Conservation (phyloP, 352 stramenopile genomes). For the Pythium volutum region DNA sequence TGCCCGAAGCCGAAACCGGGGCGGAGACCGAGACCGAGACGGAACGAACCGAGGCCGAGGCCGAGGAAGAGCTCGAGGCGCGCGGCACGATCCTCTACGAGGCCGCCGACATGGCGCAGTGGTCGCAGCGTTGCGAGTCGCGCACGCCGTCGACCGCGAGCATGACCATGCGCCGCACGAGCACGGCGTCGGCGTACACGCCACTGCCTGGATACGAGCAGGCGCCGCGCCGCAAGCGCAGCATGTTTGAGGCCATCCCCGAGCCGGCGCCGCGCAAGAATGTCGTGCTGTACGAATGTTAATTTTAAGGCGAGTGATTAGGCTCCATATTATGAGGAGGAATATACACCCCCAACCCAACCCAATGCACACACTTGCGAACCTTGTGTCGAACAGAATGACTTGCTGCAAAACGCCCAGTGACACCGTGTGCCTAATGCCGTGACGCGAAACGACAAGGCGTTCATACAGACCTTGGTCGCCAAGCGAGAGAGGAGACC, state of each 20-base stretch:
- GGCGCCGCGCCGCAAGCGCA: conserved; percentile 14
- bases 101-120: too few relatives aligned
- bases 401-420: too few relatives aligned
- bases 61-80: too few relatives aligned
- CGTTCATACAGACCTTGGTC: too few relatives aligned
- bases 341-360: too few relatives aligned
- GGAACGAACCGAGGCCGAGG: neutral
- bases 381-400: too few relatives aligned
- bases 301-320: too few relatives aligned
- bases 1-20: neutral
- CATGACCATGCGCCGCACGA: neutral
- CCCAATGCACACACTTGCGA: too few relatives aligned
- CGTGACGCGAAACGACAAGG: neutral
- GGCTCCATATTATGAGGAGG: too few relatives aligned
- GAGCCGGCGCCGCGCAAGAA: conserved; percentile 21
- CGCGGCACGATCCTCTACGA: too few relatives aligned
- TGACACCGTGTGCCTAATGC: neutral
- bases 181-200: neutral
- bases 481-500: too few relatives aligned
- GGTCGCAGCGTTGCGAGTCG: conserved; percentile 5
- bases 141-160: neutral
- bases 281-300: conserved; percentile 20
- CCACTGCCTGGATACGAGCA: conserved; percentile 9
- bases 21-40: neutral
- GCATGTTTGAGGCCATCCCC: conserved; percentile 20